Base-by-base conservation (phyloP, 2,329 filamentous ascomycete genomes). In the Botrytis pseudocinerea region DNA sequence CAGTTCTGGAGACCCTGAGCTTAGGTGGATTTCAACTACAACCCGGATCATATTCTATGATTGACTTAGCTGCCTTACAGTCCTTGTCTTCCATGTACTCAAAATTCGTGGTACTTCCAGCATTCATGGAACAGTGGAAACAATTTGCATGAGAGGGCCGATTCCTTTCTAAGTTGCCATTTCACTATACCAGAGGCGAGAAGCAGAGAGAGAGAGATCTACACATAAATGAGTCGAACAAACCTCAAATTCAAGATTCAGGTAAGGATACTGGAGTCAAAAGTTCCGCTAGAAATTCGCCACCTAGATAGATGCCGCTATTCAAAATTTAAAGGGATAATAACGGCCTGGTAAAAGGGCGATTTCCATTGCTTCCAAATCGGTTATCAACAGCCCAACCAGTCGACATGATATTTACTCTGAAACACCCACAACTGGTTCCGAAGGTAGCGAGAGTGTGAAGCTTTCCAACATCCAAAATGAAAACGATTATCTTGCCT, bases 321-420 rank as follows among this genome's bases (percentile, higher is more conserved):
- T 51, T 16, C 6, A 18, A 54, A 4, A n/a, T 28, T 54, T 6
- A 4, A 18, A 54, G 14, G 0, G 1, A 54, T 2, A 54, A 28
- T 14, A 1, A 6, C 18, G 6, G 6, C n/a, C 2, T 2, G 18
- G n/a, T 28, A 4, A 6, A 28, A 54, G n/a, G 8, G 18, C 1
- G 12, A 28, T 6, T 12, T 54, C 14, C 8, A n/a, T 54, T 54
- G 6, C n/a, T 54, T 28, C 6, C 51, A 54, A 16, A 1, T 28
- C 51, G 12, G 1, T 14, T 16, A 18, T 28, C 5, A 18, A 28
- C 25, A 28, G 5, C 48, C 4, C 25, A 54, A 28, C 2, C 12
- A 28, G 25, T 6, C 0, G n/a, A 28, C 2, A 18, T 0, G 28
- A 9, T 0, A 54, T 28, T n/a, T n/a, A 18, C 6, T 54, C 14